Base-by-base conservation (phyloP, 768 basidiomycete species). In the Tubosaeta sp. region DNA sequence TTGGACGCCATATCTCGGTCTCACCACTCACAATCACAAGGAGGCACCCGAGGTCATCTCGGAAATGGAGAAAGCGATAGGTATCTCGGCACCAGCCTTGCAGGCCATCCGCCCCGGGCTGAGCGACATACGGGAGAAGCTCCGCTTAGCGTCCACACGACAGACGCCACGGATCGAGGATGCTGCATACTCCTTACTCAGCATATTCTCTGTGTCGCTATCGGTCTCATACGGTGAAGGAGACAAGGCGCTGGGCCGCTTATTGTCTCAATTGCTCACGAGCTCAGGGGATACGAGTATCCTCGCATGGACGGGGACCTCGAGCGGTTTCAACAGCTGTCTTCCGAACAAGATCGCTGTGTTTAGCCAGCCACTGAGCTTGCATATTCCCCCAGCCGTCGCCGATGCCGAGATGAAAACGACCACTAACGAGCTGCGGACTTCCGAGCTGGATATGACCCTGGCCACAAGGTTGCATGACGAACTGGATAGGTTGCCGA, bases 241-340 rank as follows among this genome's bases (percentile, higher is more conserved):
- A 27, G 39, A 44, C 19, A 29, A 50, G 18, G 48, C 48, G 4
- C 42, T 53, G 3, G 52, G 52, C 10, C 35, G 52, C 12, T 35
- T 53, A 1, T 29, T 54, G 39, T 42, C 34, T 9, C 38, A 50
- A 44, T 9, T 54, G 1, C 43, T 54, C 24, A 19, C 44, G 0
- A 44, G 31, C 44, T 50, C 48, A 0, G 46, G 50, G 18, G 54
- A 55, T n/a, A 21, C 45, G 24, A 43, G 29, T 8, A 38, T 55
- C 41, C 46, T 55, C 5, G 54, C 49, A 12, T 54, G 53, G 53
- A 51, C 38, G 3, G 53, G 53, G n/a, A 24, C 8, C 18, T 19
- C 34, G 3, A 41, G 34, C 34, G n/a, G 34, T 16, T 35, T 35
- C 10, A 10, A 35, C 7, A 35, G 34, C 34, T n/a, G 34, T n/a